Evolutionary conservation across 2,329 filamentous ascomycete species (phyloP), one percentile per base, ranked within the genome.

Genomic region (Verticillium tricorpus): DNA sequence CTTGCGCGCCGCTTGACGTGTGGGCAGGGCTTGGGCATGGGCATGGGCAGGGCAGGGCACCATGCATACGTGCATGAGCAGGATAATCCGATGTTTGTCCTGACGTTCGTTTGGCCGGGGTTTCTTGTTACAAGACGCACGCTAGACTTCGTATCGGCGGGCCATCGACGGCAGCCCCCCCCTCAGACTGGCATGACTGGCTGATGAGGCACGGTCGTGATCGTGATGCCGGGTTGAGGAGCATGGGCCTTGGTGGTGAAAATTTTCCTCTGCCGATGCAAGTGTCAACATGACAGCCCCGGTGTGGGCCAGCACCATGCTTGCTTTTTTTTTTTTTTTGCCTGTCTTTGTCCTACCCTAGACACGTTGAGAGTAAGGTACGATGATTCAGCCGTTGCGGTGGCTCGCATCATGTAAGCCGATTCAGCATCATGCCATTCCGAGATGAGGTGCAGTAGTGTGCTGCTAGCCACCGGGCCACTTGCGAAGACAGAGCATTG

Each of bases 71-170:
- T 22, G 50, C 25, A 22, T 34, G 22, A 34, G 31, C 15, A 54
- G 28, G 35, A 35, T 57, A 57, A 57, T 57, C 55, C 55, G 55
- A 57, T 57, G 55, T 57, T 57, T 57, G 31, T 57, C 55, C 34
- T n/a, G 55, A 19, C 31, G 2, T 50, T 50, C 37, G 45, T 50
- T 50, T 50, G 45, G 45, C n/a, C 45, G 17, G n/a, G 45, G 45
- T 22, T 22, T 22, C 45, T 22, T 37, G 55, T 57, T 37, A 35
- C 31, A 11, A 19, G 19, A 31, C 6, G 25, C 25, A 32, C 54
- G 25, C 54, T 31, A 34, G 54, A 31, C 14, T 34, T 34, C 54
- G 25, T 34, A 56, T 56, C 54, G 15, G 54, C 25, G 25, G 54
- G n/a, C 19, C 54, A 25, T 31, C 40, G 11, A 9, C 19, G 40